Conservation (phyloP, 148 eudicot species). For the Linanthus parryae region DNA sequence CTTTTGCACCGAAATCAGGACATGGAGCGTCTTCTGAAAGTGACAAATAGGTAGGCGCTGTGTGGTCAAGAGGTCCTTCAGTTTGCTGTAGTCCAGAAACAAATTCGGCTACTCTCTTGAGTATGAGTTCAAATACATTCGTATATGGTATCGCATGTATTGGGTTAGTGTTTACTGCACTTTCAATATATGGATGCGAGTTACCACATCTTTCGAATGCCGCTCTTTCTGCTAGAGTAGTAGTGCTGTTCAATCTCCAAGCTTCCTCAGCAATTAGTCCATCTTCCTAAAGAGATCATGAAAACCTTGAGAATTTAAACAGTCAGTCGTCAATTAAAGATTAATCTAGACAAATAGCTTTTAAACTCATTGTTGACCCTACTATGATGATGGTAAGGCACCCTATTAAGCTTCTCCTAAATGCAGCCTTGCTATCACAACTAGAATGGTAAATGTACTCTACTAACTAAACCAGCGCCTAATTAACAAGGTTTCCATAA, state of each 20-base stretch:
- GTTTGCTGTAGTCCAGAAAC: conserved; percentile 16
- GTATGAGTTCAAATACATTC: conserved; percentile 18
- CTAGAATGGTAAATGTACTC: too few species aligned
- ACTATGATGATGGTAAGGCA: too few species aligned
- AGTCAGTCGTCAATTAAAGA: too few species aligned
- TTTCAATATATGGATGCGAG: conserved; percentile 4
- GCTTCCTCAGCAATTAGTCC: conserved; percentile 11
- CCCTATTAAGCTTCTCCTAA: too few species aligned
- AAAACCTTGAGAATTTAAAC: too few species aligned
- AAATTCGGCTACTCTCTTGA: conserved; percentile 20
- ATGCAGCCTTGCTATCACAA: too few species aligned
- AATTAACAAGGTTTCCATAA: not conserved
- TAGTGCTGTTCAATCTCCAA: conserved; percentile 5
- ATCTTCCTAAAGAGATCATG: conserved; percentile 20
- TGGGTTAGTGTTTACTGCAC: conserved; percentile 7
- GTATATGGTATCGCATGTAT: conserved; percentile 4
- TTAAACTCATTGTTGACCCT: too few species aligned
- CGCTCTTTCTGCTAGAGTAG: conserved; percentile 10
- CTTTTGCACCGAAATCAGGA: conserved; percentile 9
- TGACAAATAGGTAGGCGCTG: conserved; percentile 3
- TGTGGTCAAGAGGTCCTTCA: conserved; percentile 13
- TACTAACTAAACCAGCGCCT: too few species aligned
- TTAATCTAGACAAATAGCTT: too few species aligned
- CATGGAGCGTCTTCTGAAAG: conserved; percentile 10
- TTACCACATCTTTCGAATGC: conserved; percentile 9